Evolutionary conservation across 192 early-diverging fungal genomes (phyloP), one percentile per base, ranked within the genome.

Genomic region (Backusella luteola): DNA sequence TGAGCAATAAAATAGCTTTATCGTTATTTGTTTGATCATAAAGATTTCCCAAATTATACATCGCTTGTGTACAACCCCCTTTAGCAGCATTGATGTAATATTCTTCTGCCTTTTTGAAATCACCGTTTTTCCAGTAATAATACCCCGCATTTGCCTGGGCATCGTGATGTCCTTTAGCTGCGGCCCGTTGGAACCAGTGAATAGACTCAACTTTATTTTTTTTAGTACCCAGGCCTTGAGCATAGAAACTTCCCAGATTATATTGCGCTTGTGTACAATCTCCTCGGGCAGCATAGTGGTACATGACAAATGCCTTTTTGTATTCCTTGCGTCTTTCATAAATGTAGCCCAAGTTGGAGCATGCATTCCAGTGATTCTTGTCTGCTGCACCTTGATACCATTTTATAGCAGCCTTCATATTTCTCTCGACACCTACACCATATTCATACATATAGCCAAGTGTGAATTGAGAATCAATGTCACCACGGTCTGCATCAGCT

Each of bases 281-380:
- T 0, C 11, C 0, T 4, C 5, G 0, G 15, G 56, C 56, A 63
- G 56, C 56, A 29, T 0, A 0, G 0, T 0, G 0, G 3, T 63
- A 63, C 23, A 9, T 11, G 0, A 2, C 1, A 3, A 29, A 29
- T 29, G 56, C 56, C 2, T 29, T 3, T 14, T 4, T 29, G 26
- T 29, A 63, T 29, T 29, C 11, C 26, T 63, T 12, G 0, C 29
- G 1, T 4, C 4, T 14, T 63, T 63, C 56, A 63, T 63, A 63
- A 29, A 63, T 29, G n/a, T 29, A 14, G 3, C 56, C 56, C 56
- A 63, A 63, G 56, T 63, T 63, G 26, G 23, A 63, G 0, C 3
- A 4, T 63, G 56, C 56, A 0, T 26, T 7, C 11, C 5, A 29
- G 26, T 63, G 56, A 29, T 12, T 0, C 3, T 29, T 63, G 2